Evolutionary conservation across 2,329 filamentous ascomycete species (phyloP).

Genomic region (Acrodontium crateriforme): DNA sequence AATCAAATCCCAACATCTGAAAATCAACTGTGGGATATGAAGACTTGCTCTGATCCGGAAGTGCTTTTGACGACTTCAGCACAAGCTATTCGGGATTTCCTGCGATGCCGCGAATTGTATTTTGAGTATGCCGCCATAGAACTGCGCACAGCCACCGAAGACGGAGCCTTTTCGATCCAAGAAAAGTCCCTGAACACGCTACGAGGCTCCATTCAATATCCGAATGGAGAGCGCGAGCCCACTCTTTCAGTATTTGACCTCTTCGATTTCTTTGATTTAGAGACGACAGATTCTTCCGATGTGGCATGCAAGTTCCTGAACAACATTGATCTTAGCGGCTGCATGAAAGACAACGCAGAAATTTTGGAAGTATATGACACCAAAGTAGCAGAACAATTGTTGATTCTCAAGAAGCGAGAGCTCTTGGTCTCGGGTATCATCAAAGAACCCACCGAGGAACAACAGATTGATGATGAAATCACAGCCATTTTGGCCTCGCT

Average conservation of each 20-base stretch:
- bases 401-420: conserved; percentile 56
- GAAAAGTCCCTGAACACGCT: conserved; percentile 45
- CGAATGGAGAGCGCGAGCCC: conserved; percentile 50
- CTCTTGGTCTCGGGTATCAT: conserved; percentile 31
- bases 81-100: conserved; percentile 59
- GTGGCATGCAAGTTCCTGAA: conserved; percentile 46
- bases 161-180: conserved; percentile 35
- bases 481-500: conserved; percentile 47
- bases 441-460: conserved; percentile 18
- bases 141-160: conserved; percentile 50
- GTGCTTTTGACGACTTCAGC: conserved; percentile 60
- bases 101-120: conserved; percentile 61
- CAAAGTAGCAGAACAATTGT: conserved; percentile 56
- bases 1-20: conserved; percentile 57
- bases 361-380: conserved; percentile 51
- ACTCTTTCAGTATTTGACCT: conserved; percentile 78
- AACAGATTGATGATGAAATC: conserved; percentile 44
- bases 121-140: conserved; percentile 80
- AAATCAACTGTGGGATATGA: conserved; percentile 60
- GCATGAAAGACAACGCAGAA: conserved; percentile 46
- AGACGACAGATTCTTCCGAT: conserved; percentile 34
- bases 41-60: conserved; percentile 43
- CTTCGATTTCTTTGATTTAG: conserved; percentile 73
- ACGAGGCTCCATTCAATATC: conserved; percentile 58
- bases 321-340: conserved; percentile 54